Evolutionary conservation across 2,329 filamentous ascomycete genomes (phyloP).

Genomic region (Pezizomycotina sp.): DNA sequence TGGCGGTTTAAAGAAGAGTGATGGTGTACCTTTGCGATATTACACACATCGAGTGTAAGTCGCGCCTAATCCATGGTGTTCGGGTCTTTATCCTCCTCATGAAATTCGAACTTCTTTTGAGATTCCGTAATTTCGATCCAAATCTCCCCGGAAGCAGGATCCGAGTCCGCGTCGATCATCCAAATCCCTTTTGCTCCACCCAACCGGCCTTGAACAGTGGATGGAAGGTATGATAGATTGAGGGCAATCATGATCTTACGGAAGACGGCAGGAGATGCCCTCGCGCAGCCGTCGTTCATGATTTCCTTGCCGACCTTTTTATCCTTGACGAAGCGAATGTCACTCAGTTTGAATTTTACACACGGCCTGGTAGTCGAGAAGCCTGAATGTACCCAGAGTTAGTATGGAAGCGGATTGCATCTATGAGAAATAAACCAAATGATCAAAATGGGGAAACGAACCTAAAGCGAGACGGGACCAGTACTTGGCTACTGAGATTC

Average conservation of each 20-base stretch:
- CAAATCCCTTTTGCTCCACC: constrained; percentile 62
- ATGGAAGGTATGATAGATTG: constrained; percentile 40
- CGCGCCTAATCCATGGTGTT: constrained; percentile 32
- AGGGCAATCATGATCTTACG: constrained; percentile 36
- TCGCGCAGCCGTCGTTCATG: constrained; percentile 52
- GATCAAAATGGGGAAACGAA: background rate
- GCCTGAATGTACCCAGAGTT: constrained; percentile 10
- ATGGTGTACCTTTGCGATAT: constrained; percentile 33
- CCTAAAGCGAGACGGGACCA: background rate
- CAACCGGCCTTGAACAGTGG: constrained; percentile 52
- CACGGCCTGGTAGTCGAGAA: constrained; percentile 21
- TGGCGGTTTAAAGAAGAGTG: constrained; percentile 47
- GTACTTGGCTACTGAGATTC: background rate
- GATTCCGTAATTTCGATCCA: constrained; percentile 51
- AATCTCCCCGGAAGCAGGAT: constrained; percentile 29
- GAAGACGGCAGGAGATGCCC: constrained; percentile 46
- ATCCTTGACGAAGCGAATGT: constrained; percentile 31
- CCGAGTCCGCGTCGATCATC: constrained; percentile 42
- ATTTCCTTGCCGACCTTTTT: constrained; percentile 27
- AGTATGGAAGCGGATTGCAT: no score
- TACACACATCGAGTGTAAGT: constrained; percentile 49
- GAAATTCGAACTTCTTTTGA: constrained; percentile 47
- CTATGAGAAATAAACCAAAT: background rate
- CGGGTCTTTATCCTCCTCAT: constrained; percentile 34
- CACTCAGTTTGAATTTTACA: constrained; percentile 14